These are phyloP conservation scores for Aspergillus haitiensis DNA, from an alignment of 495 filamentous ascomycete species.

Conservation along the genomic window DNA sequence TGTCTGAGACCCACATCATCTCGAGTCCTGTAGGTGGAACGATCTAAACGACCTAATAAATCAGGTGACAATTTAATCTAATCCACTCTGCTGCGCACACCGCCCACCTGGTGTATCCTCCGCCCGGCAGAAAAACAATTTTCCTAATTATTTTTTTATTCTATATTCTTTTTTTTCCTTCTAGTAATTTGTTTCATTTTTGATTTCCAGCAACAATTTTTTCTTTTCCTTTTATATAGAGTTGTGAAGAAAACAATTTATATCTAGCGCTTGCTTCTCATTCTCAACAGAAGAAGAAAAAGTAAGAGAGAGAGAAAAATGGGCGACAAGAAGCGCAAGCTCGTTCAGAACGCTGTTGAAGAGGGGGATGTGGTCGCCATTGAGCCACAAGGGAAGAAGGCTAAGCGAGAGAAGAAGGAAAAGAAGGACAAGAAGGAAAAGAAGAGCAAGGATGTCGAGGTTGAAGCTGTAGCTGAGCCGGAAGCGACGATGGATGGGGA, in stretches of 20 bases:
- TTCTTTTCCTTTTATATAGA: neutral
- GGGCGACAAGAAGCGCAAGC: conserved; percentile 51
- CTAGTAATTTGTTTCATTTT: neutral
- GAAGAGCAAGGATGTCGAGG: conserved; percentile 24
- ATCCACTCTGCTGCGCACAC: neutral
- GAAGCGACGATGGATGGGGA: conserved; percentile 20
- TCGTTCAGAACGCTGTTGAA: conserved; percentile 27
- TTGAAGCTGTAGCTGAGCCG: conserved; percentile 16
- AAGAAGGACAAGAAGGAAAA: conserved; percentile 28
- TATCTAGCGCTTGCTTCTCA: neutral
- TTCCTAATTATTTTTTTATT: conserved; percentile 19
- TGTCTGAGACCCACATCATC: too few species aligned
- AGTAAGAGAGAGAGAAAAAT: conserved; percentile 30
- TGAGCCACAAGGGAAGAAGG: conserved; percentile 43
- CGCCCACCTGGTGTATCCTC: conserved; percentile 2
- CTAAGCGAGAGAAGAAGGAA: conserved; percentile 34
- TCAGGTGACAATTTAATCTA: too few species aligned
- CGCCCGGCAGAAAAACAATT: conserved; percentile 29
- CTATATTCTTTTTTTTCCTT: neutral
- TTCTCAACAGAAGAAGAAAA: neutral
- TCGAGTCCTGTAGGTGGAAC: too few species aligned
- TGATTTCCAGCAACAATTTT: neutral
- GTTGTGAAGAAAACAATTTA: neutral
- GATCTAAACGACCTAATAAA: neutral
- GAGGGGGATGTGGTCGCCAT: conserved; percentile 12